Base-by-base conservation (phyloP, 2,329 filamentous ascomycete species). In the Colletotrichum sp. region DNA sequence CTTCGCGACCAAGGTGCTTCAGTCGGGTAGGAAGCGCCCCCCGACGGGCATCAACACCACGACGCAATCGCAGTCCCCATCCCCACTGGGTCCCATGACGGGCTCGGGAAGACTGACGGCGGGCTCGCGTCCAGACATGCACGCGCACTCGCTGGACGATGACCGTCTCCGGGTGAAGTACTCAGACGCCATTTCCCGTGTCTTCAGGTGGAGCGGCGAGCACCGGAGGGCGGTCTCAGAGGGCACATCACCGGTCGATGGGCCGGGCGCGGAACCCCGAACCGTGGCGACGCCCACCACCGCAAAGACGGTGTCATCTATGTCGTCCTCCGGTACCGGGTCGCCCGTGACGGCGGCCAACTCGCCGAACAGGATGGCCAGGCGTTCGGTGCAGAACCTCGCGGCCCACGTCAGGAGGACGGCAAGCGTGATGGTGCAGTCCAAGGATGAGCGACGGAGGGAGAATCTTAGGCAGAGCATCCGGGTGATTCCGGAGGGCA, bases 401-500 rank as follows among this genome's bases (percentile, higher is more conserved):
- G 65, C 77, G 67, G 73, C 75, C n/a, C 75, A 78, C 34, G 77
- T 78, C 36, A 78, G 55, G 73, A 67, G 65, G 52, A 77, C 74
- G 52, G 71, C 71, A 13, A 73, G 64, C 30, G 60, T 48, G 24
- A 69, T 77, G 60, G 76, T 70, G 8, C 57, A 74, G 61, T 65
- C 70, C 34, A 81, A 79, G 55, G 80, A 80, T 18, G 84, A 87
- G 67, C 82, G 80, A 77, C 80, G 83, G 74, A 80, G 84, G 26
- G 81, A 83, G 39, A 81, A 82, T 28, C 76, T 87, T 63, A 83
- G 83, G 78, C 82, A 81, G 55, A 83, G 82, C 26, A 86, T 87
- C 67, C 81, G 81, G 67, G 80, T 84, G 71, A 77, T 86, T 36
- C 80, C 72, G 73, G 71, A 77, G 68, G 71, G 78, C 77, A 76